Percentiles rank a stretch among this genome's conserved stretches.
These are phyloP conservation scores for Colletotrichum sp. DNA, from an alignment of 2,329 filamentous ascomycete species.

Conservation along the genomic window DNA sequence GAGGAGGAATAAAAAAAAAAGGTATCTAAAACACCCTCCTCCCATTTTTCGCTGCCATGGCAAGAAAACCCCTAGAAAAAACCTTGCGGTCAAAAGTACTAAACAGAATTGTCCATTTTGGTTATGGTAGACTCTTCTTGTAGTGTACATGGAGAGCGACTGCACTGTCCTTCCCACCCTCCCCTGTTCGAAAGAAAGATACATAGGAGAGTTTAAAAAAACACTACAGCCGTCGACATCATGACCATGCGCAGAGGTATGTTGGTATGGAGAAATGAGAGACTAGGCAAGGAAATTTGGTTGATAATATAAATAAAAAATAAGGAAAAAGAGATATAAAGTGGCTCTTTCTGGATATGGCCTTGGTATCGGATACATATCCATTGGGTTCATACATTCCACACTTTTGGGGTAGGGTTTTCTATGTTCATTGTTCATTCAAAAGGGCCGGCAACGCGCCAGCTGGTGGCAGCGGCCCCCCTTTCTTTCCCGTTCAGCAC, in stretches of 20 bases:
- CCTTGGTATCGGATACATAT: neutral
- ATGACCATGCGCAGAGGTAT: slow-evolving; percentile 16
- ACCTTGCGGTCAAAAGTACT: neutral
- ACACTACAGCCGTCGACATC: slow-evolving; percentile 11
- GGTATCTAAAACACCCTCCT: slow-evolving; percentile 5
- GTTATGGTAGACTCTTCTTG: neutral
- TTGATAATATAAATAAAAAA: slow-evolving; percentile 17
- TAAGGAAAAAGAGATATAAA: slow-evolving; percentile 21
- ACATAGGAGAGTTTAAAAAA: neutral
- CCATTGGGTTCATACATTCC: slow-evolving; percentile 15
- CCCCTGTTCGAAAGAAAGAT: neutral
- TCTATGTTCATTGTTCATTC: slow-evolving; percentile 17
- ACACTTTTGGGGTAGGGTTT: slow-evolving; percentile 1
- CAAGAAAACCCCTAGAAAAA: neutral
- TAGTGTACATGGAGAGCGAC: neutral
- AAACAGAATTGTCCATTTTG: neutral
- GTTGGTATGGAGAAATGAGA: neutral
- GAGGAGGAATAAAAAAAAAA: neutral
- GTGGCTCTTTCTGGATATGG: slow-evolving; percentile 6
- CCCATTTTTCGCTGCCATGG: neutral
- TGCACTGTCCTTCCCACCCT: neutral
- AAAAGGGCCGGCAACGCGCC: neutral
- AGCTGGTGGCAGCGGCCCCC: neutral
- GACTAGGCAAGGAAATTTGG: slow-evolving; percentile 7
- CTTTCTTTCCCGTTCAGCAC: neutral